phyloP scores from a whole-genome alignment of 768 basidiomycete genomes.

The Leccinum broughii region DNA sequence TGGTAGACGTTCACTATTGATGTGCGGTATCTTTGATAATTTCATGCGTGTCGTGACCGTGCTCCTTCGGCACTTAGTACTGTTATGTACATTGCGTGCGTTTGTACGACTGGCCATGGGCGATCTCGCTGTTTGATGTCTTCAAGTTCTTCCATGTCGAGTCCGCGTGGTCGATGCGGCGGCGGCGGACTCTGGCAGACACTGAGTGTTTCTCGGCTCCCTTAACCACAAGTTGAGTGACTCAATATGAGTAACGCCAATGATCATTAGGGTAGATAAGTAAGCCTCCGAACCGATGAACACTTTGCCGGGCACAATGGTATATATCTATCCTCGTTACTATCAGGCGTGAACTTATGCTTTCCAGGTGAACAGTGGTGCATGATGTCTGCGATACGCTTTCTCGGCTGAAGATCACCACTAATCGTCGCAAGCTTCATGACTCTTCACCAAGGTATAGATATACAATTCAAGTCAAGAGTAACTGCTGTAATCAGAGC shows the following conservation, averaged over 20 bases:
- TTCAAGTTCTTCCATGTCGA: background rate
- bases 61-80: background rate
- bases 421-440: background rate
- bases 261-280: background rate
- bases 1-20: too few species aligned
- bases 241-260: background rate
- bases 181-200: background rate
- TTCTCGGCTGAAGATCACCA: background rate
- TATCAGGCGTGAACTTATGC: background rate
- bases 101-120: background rate
- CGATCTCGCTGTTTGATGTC: background rate
- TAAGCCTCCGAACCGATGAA: background rate
- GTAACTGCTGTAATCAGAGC: background rate
- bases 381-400: background rate
- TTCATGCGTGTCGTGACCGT: too few species aligned
- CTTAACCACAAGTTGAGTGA: background rate
- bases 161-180: background rate
- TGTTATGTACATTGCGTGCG: background rate
- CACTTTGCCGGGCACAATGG: background rate
- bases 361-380: background rate
- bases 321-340: background rate
- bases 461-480: background rate
- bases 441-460: background rate
- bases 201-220: background rate
- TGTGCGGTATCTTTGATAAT: background rate